Evolutionary conservation across 2,329 filamentous ascomycete species (phyloP).

Genomic region (Alternaria postmessia): DNA sequence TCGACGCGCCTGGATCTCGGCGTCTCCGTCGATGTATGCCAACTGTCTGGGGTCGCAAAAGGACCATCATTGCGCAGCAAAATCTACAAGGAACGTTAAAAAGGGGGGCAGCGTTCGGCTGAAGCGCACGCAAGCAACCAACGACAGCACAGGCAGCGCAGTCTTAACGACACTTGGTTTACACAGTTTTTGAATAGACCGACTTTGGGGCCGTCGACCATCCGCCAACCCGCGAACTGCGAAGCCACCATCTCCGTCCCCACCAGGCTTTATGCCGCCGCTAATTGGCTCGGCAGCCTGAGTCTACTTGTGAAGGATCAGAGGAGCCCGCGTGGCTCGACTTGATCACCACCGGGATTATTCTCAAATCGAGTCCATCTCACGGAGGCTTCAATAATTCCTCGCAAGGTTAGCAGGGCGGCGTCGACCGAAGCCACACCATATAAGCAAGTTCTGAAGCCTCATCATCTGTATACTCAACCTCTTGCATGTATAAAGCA

Average conservation of each 20-base stretch:
- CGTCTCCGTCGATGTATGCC: constrained; percentile 25
- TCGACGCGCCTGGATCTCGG: constrained; percentile 25
- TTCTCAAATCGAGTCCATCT: constrained; percentile 30
- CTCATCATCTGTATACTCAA: constrained; percentile 15
- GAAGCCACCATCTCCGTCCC: constrained; percentile 32
- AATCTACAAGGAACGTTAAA: constrained; percentile 7
- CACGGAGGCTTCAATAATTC: constrained; percentile 40
- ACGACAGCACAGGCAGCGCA: constrained; percentile 14
- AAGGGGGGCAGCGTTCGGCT: constrained; percentile 34
- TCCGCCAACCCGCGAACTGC: constrained; percentile 17
- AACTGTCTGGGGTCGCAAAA: constrained; percentile 11
- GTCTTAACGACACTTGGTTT: constrained; percentile 14
- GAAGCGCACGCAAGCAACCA: constrained; percentile 20
- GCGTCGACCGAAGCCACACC: constrained; percentile 43
- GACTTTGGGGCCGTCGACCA: constrained; percentile 17
- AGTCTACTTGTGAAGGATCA: constrained; percentile 24
- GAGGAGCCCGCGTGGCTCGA: constrained; percentile 41
- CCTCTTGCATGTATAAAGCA: constrained; percentile 38
- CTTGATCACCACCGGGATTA: constrained; percentile 42
- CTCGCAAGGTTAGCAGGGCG: constrained; percentile 32
- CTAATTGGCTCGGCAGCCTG: constrained; percentile 32
- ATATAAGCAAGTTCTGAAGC: constrained; percentile 23
- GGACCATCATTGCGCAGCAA: constrained; percentile 19
- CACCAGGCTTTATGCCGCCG: constrained; percentile 10
- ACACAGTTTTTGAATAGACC: constrained; percentile 19